Evolutionary conservation across 306 rosid genomes (phyloP).

Genomic region (Cicer yamashitae): DNA sequence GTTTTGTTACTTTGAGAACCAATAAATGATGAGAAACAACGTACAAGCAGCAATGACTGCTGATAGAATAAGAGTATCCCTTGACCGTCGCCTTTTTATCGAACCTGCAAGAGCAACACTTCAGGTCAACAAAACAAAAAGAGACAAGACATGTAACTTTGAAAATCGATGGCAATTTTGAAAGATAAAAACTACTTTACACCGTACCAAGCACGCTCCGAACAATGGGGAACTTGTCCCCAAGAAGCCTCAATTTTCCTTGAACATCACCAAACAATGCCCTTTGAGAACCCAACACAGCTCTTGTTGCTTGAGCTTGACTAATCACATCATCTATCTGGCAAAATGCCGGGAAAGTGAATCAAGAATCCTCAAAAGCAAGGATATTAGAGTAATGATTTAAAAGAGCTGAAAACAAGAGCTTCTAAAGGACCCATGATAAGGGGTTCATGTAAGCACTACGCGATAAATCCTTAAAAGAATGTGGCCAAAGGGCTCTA

Average conservation of each 20-base stretch:
- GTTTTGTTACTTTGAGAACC: constrained; percentile 84
- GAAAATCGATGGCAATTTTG: constrained; percentile 27
- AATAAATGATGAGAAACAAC: constrained; percentile 89
- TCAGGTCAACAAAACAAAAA: constrained; percentile 31
- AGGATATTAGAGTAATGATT: background rate
- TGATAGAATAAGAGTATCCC: constrained; percentile 88
- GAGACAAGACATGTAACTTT: background rate
- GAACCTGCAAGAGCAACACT: constrained; percentile 64
- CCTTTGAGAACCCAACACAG: constrained; percentile 88
- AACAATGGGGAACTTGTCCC: constrained; percentile 87
- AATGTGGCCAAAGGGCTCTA: background rate
- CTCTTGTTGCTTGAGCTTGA: constrained; percentile 96
- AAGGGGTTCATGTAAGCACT: background rate
- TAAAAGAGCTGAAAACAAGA: constrained; percentile 6
- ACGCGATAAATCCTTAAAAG: constrained; percentile 5
- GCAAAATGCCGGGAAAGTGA: constrained; percentile 32
- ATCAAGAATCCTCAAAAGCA: constrained; percentile 9
- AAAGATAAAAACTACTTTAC: constrained; percentile 24
- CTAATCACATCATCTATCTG: constrained; percentile 98
- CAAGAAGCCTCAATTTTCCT: constrained; percentile 86
- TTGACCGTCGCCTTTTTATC: constrained; percentile 81
- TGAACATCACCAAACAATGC: constrained; percentile 89
- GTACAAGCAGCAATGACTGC: constrained; percentile 98
- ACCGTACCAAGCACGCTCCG: constrained; percentile 82
- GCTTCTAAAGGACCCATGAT: constrained; percentile 13